These are phyloP conservation scores for Eleusine coracana DNA, from an alignment of 176 grass and related monocot genomes.

Conservation along the genomic window DNA sequence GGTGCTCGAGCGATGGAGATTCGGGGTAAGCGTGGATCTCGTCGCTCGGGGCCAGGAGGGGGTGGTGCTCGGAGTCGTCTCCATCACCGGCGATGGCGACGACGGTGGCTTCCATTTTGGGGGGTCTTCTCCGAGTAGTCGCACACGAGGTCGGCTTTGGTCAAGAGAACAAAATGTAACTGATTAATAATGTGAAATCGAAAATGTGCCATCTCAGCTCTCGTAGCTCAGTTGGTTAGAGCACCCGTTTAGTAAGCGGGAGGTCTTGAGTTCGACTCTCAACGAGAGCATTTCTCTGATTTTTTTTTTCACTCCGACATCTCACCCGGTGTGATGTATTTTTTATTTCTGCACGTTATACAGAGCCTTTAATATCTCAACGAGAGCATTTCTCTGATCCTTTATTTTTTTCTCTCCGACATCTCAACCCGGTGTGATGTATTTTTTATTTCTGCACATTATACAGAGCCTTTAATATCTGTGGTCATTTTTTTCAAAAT, in stretches of 20 bases:
- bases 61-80: constrained; percentile 35
- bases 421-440: too few species aligned
- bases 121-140: background rate
- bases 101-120: constrained; percentile 48
- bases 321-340: too few species aligned
- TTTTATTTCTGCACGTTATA: too few species aligned
- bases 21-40: constrained; percentile 61
- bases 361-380: constrained; percentile 17
- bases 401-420: too few species aligned
- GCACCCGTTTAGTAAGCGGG: constrained; percentile 95
- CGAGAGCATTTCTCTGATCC: constrained; percentile 38
- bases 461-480: too few species aligned
- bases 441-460: too few species aligned
- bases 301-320: too few species aligned
- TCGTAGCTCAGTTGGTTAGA: constrained; percentile 87
- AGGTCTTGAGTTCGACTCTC: constrained; percentile 93
- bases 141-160: background rate
- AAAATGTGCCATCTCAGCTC: background rate
- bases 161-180: background rate
- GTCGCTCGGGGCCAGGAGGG: constrained; percentile 13
- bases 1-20: background rate
- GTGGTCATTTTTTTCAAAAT: too few species aligned
- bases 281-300: too few species aligned
- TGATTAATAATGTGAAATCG: too few species aligned
- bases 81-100: constrained; percentile 45